A percentile compares a stretch with the other conserved stretches of the same genome.
phyloP scores from a whole-genome alignment of 2,329 filamentous ascomycete genomes.

The Monosporascus sp. region DNA sequence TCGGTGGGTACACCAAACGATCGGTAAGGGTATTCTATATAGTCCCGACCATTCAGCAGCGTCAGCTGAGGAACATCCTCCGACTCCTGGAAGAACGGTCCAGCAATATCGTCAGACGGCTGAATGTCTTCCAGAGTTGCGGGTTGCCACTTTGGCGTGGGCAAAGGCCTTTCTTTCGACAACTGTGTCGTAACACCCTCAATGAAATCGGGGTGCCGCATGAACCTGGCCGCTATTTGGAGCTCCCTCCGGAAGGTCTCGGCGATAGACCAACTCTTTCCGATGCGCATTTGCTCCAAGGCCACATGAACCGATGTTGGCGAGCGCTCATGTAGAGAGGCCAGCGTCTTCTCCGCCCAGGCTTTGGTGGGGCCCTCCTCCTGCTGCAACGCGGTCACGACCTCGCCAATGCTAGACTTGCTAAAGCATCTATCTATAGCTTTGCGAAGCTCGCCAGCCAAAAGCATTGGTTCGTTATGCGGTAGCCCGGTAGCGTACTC shows the following conservation, averaged over 20 bases:
- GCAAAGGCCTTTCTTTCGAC: slow-evolving; percentile 46
- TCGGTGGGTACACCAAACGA: slow-evolving; percentile 72
- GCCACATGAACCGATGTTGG: slow-evolving; percentile 84
- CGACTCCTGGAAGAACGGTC: slow-evolving; percentile 62
- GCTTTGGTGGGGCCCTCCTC: slow-evolving; percentile 49
- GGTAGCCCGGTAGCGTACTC: slow-evolving; percentile 88
- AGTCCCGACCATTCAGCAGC: slow-evolving; percentile 60
- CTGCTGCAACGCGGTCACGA: slow-evolving; percentile 62
- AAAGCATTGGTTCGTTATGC: slow-evolving; percentile 59
- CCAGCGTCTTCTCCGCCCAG: slow-evolving; percentile 76
- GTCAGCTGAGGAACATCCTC: slow-evolving; percentile 43
- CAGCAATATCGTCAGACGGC: slow-evolving; percentile 45
- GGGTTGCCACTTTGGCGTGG: slow-evolving; percentile 70
- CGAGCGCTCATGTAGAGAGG: slow-evolving; percentile 71
- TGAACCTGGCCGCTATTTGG: slow-evolving; percentile 79
- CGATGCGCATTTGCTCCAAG: slow-evolving; percentile 74
- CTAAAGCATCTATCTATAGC: slow-evolving; percentile 83
- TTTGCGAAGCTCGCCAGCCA: slow-evolving; percentile 65
- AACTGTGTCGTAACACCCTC: slow-evolving; percentile 84
- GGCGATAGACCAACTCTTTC: slow-evolving; percentile 70
- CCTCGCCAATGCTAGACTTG: slow-evolving; percentile 60
- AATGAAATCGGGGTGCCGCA: slow-evolving; percentile 85
- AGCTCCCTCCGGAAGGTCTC: slow-evolving; percentile 85
- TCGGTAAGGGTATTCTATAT: slow-evolving; percentile 66
- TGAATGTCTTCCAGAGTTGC: slow-evolving; percentile 64